Evolutionary conservation across 495 filamentous ascomycete genomes (phyloP).

Genomic region (Peziza echinospora): DNA sequence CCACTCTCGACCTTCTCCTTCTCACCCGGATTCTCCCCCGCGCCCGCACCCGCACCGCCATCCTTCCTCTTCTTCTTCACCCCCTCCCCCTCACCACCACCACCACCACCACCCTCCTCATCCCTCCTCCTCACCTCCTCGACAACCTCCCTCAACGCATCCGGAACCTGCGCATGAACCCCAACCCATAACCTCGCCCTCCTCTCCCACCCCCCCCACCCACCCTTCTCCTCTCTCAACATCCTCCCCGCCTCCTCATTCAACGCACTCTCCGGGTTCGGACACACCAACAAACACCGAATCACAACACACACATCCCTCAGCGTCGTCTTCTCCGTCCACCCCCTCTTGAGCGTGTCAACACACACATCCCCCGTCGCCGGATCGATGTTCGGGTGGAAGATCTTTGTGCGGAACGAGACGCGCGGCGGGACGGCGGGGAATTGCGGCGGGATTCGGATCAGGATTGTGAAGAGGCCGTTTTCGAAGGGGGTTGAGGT

Average conservation of each 20-base stretch:
- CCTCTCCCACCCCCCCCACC: constrained; percentile 29
- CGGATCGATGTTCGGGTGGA: constrained; percentile 55
- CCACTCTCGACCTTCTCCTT: not conserved
- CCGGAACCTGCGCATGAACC: constrained; percentile 39
- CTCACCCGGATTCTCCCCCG: not conserved
- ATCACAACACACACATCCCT: constrained; percentile 46
- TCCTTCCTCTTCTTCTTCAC: not conserved
- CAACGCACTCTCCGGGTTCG: constrained; percentile 48
- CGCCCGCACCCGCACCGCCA: no score
- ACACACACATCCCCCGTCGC: constrained; percentile 44
- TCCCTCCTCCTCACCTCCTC: constrained; percentile 37
- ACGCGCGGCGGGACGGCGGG: constrained; percentile 44
- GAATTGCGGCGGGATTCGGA: constrained; percentile 43
- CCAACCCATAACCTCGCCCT: constrained; percentile 45
- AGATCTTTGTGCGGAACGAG: constrained; percentile 43
- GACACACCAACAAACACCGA: constrained; percentile 47
- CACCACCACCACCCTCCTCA: constrained; percentile 28
- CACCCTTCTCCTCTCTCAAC: constrained; percentile 38
- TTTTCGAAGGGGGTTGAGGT: constrained; percentile 42
- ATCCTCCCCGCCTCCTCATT: constrained; percentile 43
- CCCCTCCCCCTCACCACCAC: not conserved
- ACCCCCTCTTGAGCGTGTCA: constrained; percentile 51
- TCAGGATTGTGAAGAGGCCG: constrained; percentile 24
- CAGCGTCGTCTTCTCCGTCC: constrained; percentile 37
- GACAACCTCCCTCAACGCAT: constrained; percentile 24